phyloP scores from a whole-genome alignment of 106 monocot species.

The Platanthera guangdongensis region DNA sequence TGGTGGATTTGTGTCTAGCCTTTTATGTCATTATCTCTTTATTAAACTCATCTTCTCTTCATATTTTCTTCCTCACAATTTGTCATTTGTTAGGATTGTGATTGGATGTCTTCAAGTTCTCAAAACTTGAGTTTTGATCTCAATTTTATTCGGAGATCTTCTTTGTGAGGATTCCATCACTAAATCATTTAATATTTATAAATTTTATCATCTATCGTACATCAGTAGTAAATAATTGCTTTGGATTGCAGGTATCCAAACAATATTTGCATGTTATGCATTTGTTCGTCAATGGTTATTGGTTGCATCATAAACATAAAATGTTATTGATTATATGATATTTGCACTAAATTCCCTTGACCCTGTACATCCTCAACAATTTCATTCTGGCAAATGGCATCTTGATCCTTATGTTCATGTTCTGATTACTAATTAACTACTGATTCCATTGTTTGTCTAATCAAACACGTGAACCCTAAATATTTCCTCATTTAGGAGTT shows the following conservation, averaged over 20 bases:
- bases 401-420: neutral
- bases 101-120: neutral
- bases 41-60: neutral
- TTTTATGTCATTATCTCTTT: neutral
- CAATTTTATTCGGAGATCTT: neutral
- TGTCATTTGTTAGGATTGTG: neutral
- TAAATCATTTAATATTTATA: neutral
- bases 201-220: neutral
- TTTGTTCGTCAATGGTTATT: neutral
- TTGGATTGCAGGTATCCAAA: neutral
- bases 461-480: neutral
- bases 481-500: neutral
- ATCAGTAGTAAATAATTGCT: neutral
- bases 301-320: neutral
- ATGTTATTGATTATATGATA: neutral
- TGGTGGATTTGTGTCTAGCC: neutral
- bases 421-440: neutral
- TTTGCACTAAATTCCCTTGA: neutral
- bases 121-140: neutral
- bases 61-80: neutral
- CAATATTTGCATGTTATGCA: neutral
- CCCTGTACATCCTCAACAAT: neutral
- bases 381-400: neutral
- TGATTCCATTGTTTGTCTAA: neutral
- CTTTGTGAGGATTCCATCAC: neutral